Evolutionary conservation across 2,329 filamentous ascomycete genomes (phyloP), one percentile per base, ranked within the genome.

Genomic region (Sclerotinia borealis): DNA sequence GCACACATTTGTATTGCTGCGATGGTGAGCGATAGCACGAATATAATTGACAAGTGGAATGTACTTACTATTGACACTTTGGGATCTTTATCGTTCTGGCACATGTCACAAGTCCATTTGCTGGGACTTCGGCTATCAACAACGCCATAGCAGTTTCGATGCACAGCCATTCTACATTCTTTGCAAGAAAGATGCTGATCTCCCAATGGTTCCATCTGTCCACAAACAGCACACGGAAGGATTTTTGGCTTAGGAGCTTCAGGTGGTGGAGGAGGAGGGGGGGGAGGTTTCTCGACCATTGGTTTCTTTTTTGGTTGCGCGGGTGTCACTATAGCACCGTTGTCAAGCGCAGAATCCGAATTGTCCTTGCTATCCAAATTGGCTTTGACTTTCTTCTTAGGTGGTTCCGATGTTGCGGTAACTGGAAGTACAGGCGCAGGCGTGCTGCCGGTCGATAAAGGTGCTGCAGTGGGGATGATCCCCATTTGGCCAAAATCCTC

Each of bases 21-120:
- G 29, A 47, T 37, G 34, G 37, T 71, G 67, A 73, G 74, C 48
- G 47, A 31, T 11, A 62, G 64, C 67, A 71, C 73, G 64, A 66
- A 75, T 67, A 51, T 31, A 65, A 45, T 2, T 15, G 36, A 41
- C 19, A 19, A 49, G 63, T 45, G 13, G n/a, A 36, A 34, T 58
- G 34, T 64, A 80, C 86, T 81, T 81, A 90, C 89, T 64, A 96
- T 93, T n/a, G 95, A 97, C 50, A 96, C 88, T 68, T 91, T 87
- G 6, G 93, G 92, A 71, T 89, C 93, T 75, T 92, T 92, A 74
- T 99, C 95, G 73, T 99, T 99, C 43, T 87, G 82, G 76, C 95
- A 99, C 84, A 93, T 96, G 76, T 98, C 95, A 76, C 95, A 99
- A 47, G 89, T 85, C 95, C 95, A 99, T 76, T 96, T 96, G 50